Percentiles rank a stretch among this genome's conserved stretches.
Evolutionary conservation across 805 yeast species (phyloP).

Genomic region (Metschnikowia koreensis): DNA sequence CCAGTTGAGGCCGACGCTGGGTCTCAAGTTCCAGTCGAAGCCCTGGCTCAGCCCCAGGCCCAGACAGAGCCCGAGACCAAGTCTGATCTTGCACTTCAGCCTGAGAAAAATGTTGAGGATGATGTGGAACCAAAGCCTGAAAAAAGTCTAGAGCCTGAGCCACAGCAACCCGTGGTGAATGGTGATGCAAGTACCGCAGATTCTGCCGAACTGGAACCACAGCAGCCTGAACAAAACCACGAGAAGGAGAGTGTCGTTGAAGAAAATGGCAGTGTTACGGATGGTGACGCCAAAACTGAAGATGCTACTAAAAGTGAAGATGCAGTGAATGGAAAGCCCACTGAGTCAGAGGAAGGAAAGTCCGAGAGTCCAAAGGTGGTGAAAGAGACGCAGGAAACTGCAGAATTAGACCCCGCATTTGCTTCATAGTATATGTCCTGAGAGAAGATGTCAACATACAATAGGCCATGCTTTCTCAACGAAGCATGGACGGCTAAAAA

Average conservation of each 20-base stretch:
- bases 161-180: constrained; percentile 1
- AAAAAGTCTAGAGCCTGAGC: constrained; percentile 3
- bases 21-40: background rate
- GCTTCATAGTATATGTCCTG: constrained; percentile 15
- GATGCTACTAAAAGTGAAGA: background rate
- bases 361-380: background rate
- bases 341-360: background rate
- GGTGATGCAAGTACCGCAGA: background rate
- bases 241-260: too few species aligned
- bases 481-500: too few species aligned
- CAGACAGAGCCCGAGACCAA: constrained; percentile 12
- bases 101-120: constrained; percentile 8
- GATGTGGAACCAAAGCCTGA: constrained; percentile 6
- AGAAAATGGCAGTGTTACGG: too few species aligned
- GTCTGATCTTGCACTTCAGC: background rate
- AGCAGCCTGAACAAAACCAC: too few species aligned
- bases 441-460: constrained; percentile 1
- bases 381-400: constrained; percentile 8
- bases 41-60: background rate
- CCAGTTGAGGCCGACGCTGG: background rate
- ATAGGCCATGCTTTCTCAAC: background rate
- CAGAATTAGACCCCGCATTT: constrained; percentile 25
- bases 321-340: background rate
- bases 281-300: background rate
- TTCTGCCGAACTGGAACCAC: too few species aligned